Percentiles rank a stretch among this genome's conserved stretches.
Evolutionary conservation across 148 eudicot genomes (phyloP).

Genomic region (Camellia granthamiana): DNA sequence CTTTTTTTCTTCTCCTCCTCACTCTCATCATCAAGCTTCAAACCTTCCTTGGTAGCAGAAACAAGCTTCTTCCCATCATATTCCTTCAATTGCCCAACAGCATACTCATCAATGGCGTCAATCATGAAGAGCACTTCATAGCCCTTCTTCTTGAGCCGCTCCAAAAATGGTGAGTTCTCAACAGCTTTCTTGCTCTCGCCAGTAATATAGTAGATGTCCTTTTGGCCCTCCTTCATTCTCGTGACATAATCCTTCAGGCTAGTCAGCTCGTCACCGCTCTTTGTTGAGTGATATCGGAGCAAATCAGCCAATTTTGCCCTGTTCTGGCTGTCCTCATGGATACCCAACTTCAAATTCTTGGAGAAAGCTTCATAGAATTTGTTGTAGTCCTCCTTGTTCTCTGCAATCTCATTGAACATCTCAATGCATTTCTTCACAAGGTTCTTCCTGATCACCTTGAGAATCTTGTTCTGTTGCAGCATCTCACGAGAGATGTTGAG

Average conservation of each 20-base stretch:
- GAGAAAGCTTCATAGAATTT: slow-evolving; percentile 90
- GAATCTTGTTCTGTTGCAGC: slow-evolving; percentile 92
- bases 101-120: slow-evolving; percentile 94
- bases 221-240: slow-evolving; percentile 90
- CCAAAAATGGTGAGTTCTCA: slow-evolving; percentile 88
- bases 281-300: slow-evolving; percentile 76
- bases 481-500: slow-evolving; percentile 89
- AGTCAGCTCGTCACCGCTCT: slow-evolving; percentile 82
- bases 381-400: slow-evolving; percentile 87
- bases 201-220: slow-evolving; percentile 81
- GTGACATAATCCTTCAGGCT: slow-evolving; percentile 88
- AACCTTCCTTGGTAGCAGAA: slow-evolving; percentile 81
- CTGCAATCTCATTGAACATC: slow-evolving; percentile 89
- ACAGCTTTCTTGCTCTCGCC: slow-evolving; percentile 94
- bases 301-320: slow-evolving; percentile 72
- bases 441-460: slow-evolving; percentile 90
- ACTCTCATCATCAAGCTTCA: slow-evolving; percentile 75
- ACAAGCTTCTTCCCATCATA: slow-evolving; percentile 91
- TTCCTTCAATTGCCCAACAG: slow-evolving; percentile 82
- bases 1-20: slow-evolving; percentile 79
- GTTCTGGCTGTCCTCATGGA: slow-evolving; percentile 91
- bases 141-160: slow-evolving; percentile 78
- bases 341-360: slow-evolving; percentile 79
- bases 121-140: slow-evolving; percentile 87
- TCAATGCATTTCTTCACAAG: slow-evolving; percentile 91